These are phyloP conservation scores for Lipomyces starkeyi DNA, from an alignment of 805 yeast species.

Conservation along the genomic window DNA sequence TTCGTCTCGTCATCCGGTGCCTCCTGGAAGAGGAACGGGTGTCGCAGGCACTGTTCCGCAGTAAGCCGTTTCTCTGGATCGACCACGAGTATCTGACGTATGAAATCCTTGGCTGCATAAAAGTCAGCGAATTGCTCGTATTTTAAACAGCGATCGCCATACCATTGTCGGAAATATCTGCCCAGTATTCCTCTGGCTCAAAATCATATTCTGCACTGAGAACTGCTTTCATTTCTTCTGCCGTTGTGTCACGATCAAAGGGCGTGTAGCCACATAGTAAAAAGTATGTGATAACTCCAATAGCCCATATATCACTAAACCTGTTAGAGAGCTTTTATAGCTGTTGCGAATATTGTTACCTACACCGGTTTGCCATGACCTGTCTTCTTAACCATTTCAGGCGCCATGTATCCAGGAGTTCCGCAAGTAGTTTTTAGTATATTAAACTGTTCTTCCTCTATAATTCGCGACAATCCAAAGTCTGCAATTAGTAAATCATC, in stretches of 20 bases:
- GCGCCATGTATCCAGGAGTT: slow-evolving; percentile 77
- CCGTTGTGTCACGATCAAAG: slow-evolving; percentile 73
- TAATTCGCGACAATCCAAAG: slow-evolving; percentile 66
- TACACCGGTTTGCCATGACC: slow-evolving; percentile 63
- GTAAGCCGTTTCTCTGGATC: slow-evolving; percentile 56
- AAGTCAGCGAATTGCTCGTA: neutral
- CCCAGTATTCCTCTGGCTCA: slow-evolving; percentile 67
- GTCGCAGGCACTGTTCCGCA: slow-evolving; percentile 53
- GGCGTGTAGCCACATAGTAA: slow-evolving; percentile 78
- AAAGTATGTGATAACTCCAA: slow-evolving; percentile 74
- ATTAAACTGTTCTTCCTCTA: slow-evolving; percentile 48
- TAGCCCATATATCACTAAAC: slow-evolving; percentile 69
- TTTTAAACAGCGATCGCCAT: neutral
- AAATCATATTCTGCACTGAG: slow-evolving; percentile 60
- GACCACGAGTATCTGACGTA: slow-evolving; percentile 57
- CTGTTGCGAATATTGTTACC: slow-evolving; percentile 6
- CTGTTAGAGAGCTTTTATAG: neutral
- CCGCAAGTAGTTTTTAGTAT: slow-evolving; percentile 61
- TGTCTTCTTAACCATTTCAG: slow-evolving; percentile 61
- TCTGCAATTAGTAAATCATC: slow-evolving; percentile 59
- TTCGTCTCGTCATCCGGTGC: slow-evolving; percentile 43
- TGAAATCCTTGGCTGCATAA: slow-evolving; percentile 56
- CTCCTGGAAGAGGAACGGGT: slow-evolving; percentile 50
- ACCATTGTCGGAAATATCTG: slow-evolving; percentile 54
- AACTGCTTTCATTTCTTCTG: slow-evolving; percentile 72